Evolutionary conservation across 2,329 filamentous ascomycete genomes (phyloP).

Genomic region (Torrubiellomyces zombiae): DNA sequence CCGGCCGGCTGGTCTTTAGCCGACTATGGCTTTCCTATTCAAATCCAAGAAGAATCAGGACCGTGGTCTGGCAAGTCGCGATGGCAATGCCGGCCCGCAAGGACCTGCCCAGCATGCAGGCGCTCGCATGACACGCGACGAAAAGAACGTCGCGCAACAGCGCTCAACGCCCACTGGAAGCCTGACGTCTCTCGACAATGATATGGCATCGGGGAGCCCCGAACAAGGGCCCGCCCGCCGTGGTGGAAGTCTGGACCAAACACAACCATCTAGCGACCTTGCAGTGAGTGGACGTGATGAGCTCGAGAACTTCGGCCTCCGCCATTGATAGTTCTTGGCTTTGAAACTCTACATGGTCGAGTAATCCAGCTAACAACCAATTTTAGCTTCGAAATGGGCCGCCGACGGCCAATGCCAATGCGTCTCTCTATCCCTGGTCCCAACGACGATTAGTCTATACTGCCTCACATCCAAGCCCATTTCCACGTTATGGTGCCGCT

Average conservation of each 20-base stretch:
- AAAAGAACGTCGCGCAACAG: conserved; percentile 32
- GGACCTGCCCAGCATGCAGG: conserved; percentile 31
- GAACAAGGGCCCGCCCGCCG: conserved; percentile 45
- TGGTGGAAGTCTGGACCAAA: conserved; percentile 33
- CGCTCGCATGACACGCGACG: conserved; percentile 29
- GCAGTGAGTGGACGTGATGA: conserved; percentile 28
- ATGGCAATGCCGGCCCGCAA: conserved; percentile 30
- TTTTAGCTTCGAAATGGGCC: conserved; percentile 41
- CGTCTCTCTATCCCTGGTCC: conserved; percentile 90
- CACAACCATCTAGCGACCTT: conserved; percentile 19
- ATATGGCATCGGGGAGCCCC: conserved; percentile 40
- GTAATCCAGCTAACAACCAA: conserved; percentile 4
- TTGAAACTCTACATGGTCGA: conserved; percentile 1
- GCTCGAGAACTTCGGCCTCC: not conserved
- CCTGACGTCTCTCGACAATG: conserved; percentile 53
- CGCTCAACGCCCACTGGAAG: conserved; percentile 65
- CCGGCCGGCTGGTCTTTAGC: conserved; percentile 22
- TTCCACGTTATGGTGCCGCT: conserved; percentile 90
- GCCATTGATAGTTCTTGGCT: conserved; percentile 2
- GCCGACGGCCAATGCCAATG: conserved; percentile 40
- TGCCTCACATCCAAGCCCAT: conserved; percentile 66
- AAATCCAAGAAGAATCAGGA: conserved; percentile 66
- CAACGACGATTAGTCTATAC: conserved; percentile 78
- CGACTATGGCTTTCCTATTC: conserved; percentile 64
- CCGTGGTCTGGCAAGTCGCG: conserved; percentile 37